A percentile compares a stretch with the other conserved stretches of the same genome.
Evolutionary conservation across 257 asterid species (phyloP).

Genomic region (Salvia miltiorrhiza): DNA sequence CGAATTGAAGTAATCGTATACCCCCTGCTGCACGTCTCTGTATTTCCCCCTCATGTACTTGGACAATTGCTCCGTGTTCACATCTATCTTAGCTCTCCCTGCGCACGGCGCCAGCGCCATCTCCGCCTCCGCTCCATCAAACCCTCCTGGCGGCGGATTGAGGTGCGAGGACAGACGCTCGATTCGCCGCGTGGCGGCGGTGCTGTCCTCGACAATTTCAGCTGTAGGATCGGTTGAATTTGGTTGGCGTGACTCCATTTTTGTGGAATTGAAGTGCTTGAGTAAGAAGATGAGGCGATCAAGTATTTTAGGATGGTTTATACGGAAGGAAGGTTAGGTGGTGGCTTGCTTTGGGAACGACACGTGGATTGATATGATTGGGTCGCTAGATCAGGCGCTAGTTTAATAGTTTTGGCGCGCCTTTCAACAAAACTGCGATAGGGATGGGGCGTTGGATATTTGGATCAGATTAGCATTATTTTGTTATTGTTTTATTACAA

Average conservation of each 20-base stretch:
- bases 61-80: conserved; percentile 45
- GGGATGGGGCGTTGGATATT: not conserved
- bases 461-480: not conserved
- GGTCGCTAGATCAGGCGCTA: not conserved
- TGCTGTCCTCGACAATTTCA: conserved; percentile 25
- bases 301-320: conserved; percentile 21
- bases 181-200: conserved; percentile 46
- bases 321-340: conserved; percentile 30
- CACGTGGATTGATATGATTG: conserved; percentile 34
- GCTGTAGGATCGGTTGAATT: conserved; percentile 7
- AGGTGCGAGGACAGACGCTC: conserved; percentile 53
- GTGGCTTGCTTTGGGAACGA: not conserved
- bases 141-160: conserved; percentile 10
- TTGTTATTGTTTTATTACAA: no score
- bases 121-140: conserved; percentile 24
- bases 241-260: conserved; percentile 33
- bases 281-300: not conserved
- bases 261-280: not conserved
- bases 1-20: conserved; percentile 77
- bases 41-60: conserved; percentile 77
- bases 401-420: conserved; percentile 45
- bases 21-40: conserved; percentile 69
- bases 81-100: conserved; percentile 44
- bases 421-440: conserved; percentile 23
- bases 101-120: conserved; percentile 44